These are phyloP conservation scores for Coprinopsis cinerea DNA, from an alignment of 768 basidiomycete species.

Conservation along the genomic window DNA sequence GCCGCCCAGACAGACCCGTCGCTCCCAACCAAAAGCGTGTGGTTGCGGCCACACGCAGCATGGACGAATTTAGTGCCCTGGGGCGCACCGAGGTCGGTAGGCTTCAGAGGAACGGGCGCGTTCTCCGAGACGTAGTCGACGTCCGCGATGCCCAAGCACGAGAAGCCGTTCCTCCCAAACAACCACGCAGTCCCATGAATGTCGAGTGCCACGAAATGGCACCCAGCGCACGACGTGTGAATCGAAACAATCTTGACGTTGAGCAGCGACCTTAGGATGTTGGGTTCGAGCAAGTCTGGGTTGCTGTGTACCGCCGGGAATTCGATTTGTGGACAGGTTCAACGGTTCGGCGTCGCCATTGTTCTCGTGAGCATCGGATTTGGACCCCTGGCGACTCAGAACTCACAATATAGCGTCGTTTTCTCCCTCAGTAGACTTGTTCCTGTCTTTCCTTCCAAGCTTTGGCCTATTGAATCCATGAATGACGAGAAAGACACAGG, in stretches of 20 bases:
- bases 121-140: slow-evolving; percentile 67
- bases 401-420: slow-evolving; percentile 33
- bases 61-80: slow-evolving; percentile 60
- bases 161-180: slow-evolving; percentile 78
- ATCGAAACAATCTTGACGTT: slow-evolving; percentile 71
- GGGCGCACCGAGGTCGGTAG: slow-evolving; percentile 56
- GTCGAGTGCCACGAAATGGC: slow-evolving; percentile 74
- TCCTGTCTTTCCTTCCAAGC: slow-evolving; percentile 70
- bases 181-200: slow-evolving; percentile 79
- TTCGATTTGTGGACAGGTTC: too few relatives aligned
- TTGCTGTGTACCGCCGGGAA: slow-evolving; percentile 32
- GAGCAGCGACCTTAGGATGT: slow-evolving; percentile 82
- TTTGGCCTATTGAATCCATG: slow-evolving; percentile 48
- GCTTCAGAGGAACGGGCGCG: slow-evolving; percentile 55
- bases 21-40: slow-evolving; percentile 78
- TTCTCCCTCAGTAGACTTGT: slow-evolving; percentile 38
- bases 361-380: too few relatives aligned
- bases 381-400: slow-evolving; percentile 9
- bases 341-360: too few relatives aligned
- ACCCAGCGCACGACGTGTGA: slow-evolving; percentile 70
- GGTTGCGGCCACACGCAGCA: slow-evolving; percentile 80
- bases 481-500: slow-evolving; percentile 1
- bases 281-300: slow-evolving; percentile 82
- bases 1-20: slow-evolving; percentile 81
- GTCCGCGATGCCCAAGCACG: slow-evolving; percentile 56